Percentiles rank a stretch among this genome's conserved stretches.
phyloP scores from a whole-genome alignment of 768 basidiomycete genomes.

The Lactarius psammicola region DNA sequence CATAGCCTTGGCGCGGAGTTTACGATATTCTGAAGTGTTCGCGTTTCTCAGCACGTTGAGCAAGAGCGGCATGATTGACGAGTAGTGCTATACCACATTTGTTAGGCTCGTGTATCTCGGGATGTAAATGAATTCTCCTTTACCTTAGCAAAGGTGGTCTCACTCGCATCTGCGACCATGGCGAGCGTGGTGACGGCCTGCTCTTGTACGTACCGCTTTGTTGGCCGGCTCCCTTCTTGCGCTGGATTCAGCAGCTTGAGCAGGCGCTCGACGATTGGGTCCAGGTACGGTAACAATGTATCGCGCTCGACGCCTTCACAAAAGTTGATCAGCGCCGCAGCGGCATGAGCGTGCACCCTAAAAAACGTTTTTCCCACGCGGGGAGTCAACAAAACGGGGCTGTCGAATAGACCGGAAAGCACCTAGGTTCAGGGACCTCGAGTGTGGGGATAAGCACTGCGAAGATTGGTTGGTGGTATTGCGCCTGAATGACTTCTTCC shows the following conservation, averaged over 20 bases:
- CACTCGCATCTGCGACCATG: constrained; percentile 87
- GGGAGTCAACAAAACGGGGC: constrained; percentile 5
- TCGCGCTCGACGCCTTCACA: constrained; percentile 81
- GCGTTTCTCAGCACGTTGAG: constrained; percentile 74
- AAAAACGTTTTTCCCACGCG: background rate
- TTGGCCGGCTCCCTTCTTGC: constrained; percentile 39
- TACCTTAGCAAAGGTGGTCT: constrained; percentile 72
- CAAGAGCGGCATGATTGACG: constrained; percentile 76
- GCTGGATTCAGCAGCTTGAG: constrained; percentile 62
- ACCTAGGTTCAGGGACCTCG: constrained; percentile 74
- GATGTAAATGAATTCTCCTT: background rate
- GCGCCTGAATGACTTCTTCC: constrained; percentile 76
- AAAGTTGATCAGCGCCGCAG: constrained; percentile 87
- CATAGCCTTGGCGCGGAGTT: constrained; percentile 81
- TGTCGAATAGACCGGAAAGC: constrained; percentile 25
- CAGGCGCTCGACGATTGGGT: constrained; percentile 72
- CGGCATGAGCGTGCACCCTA: constrained; percentile 85
- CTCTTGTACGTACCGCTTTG: constrained; percentile 74
- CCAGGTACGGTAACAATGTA: constrained; percentile 73
- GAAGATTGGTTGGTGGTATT: constrained; percentile 67
- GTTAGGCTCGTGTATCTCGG: background rate
- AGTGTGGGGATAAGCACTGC: constrained; percentile 68
- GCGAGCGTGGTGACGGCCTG: constrained; percentile 86
- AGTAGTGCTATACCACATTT: constrained; percentile 50
- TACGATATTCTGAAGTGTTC: constrained; percentile 61